These are phyloP conservation scores for Suillus brevipes DNA, from an alignment of 768 basidiomycete species.

Conservation along the genomic window DNA sequence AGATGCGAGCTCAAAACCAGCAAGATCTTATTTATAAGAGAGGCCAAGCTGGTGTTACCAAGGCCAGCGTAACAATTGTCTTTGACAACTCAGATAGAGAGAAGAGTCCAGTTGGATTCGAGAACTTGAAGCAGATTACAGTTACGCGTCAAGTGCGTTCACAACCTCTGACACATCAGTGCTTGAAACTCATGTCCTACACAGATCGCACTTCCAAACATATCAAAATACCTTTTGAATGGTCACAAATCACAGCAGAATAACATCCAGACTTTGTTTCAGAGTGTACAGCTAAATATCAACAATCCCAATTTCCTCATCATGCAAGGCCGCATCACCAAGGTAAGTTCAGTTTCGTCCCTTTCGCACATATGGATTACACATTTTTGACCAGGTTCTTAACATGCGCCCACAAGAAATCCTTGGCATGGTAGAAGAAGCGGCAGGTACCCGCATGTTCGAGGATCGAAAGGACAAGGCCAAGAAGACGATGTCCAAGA, in stretches of 20 bases:
- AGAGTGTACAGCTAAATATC: conserved; percentile 97
- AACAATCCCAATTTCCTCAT: conserved; percentile 99
- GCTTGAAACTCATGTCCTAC: conserved; percentile 6
- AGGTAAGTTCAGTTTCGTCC: conserved; percentile 47
- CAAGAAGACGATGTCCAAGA: conserved; percentile 93
- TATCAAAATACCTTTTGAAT: conserved; percentile 93
- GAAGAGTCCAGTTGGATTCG: conserved; percentile 81
- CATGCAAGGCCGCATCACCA: conserved; percentile 99
- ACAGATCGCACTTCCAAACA: conserved; percentile 89
- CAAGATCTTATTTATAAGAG: conserved; percentile 99
- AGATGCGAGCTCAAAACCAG: conserved; percentile 95
- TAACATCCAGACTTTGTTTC: conserved; percentile 86
- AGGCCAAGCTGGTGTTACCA: conserved; percentile 94
- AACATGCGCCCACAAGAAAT: conserved; percentile 99
- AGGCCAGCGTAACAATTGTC: conserved; percentile 97
- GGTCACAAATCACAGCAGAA: conserved; percentile 92
- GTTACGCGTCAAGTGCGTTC: conserved; percentile 86
- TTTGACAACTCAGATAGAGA: conserved; percentile 94
- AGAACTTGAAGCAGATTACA: conserved; percentile 84
- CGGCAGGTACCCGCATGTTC: conserved; percentile 98
- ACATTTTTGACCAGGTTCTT: conserved; percentile 55
- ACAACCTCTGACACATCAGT: not conserved
- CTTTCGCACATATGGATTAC: conserved; percentile 1
- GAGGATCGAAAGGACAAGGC: conserved; percentile 98
- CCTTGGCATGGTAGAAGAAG: conserved; percentile 97